Conservation (phyloP, 2,329 filamentous ascomycete genomes). For the Aureobasidium uvarum region DNA sequence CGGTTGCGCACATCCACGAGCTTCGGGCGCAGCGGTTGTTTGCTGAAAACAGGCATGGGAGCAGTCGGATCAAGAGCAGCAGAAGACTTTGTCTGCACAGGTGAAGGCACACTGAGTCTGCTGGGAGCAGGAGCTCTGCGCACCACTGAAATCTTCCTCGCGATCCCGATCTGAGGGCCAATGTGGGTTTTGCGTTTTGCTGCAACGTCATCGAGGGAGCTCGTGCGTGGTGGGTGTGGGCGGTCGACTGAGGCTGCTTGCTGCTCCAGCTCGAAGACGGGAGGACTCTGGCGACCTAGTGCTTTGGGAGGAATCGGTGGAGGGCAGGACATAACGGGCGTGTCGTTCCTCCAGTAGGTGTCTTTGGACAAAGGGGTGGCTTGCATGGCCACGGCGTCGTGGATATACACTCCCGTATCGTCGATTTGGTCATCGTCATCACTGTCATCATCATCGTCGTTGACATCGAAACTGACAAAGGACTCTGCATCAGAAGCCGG, state of each 20-base stretch:
- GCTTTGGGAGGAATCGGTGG: slow-evolving; percentile 20
- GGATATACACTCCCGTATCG: neutral
- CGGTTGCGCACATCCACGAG: slow-evolving; percentile 38
- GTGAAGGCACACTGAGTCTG: neutral
- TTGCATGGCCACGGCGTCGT: slow-evolving; percentile 16
- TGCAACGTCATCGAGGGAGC: slow-evolving; percentile 7
- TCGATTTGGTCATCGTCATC: slow-evolving; percentile 8
- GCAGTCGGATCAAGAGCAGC: neutral
- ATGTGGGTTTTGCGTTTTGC: slow-evolving; percentile 3
- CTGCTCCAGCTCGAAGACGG: slow-evolving; percentile 5
- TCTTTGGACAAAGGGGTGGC: slow-evolving; percentile 12
- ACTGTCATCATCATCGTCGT: slow-evolving; percentile 18
- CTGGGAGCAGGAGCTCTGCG: slow-evolving; percentile 1
- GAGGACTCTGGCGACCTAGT: slow-evolving; percentile 20
- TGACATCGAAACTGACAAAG: slow-evolving; percentile 27
- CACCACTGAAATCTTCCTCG: slow-evolving; percentile 35
- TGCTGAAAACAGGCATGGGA: slow-evolving; percentile 31
- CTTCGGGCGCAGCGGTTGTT: slow-evolving; percentile 35
- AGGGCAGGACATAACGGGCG: neutral
- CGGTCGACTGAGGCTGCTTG: neutral
- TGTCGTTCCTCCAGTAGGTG: slow-evolving; percentile 12
- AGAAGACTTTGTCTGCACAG: neutral
- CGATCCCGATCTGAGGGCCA: slow-evolving; percentile 33
- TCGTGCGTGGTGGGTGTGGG: slow-evolving; percentile 19
- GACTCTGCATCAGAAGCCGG: slow-evolving; percentile 30